Percentiles rank a stretch among this genome's conserved stretches.
phyloP scores from a whole-genome alignment of 768 basidiomycete genomes.

The Suillus subluteus region DNA sequence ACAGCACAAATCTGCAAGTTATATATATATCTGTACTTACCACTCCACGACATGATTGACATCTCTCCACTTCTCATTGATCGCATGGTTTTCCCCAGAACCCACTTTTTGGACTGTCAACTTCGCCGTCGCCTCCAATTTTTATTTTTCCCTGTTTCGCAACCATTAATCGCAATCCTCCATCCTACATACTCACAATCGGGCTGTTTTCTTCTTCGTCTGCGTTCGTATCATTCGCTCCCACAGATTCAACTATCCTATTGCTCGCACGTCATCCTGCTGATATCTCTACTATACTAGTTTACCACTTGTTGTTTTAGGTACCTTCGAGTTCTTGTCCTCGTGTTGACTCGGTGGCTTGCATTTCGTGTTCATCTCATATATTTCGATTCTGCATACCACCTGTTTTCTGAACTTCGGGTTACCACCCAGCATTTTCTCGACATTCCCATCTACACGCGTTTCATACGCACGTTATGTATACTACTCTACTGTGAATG shows the following conservation, averaged over 20 bases:
- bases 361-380: constrained; percentile 16
- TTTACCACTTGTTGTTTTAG: constrained; percentile 25
- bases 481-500: constrained; percentile 19
- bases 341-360: constrained; percentile 11
- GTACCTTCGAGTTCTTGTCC: constrained; percentile 13
- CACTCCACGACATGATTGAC: constrained; percentile 38
- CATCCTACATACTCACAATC: constrained; percentile 22
- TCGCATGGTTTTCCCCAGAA: constrained; percentile 30
- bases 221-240: constrained; percentile 24
- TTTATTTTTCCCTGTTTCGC: constrained; percentile 29
- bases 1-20: constrained; percentile 43
- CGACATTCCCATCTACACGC: constrained; percentile 12
- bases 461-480: constrained; percentile 15
- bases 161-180: constrained; percentile 35
- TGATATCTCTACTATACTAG: constrained; percentile 38
- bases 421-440: constrained; percentile 13
- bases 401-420: constrained; percentile 17
- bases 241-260: constrained; percentile 30
- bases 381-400: constrained; percentile 18
- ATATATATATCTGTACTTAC: constrained; percentile 45
- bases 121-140: constrained; percentile 25
- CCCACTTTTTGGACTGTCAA: constrained; percentile 19
- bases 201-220: constrained; percentile 18
- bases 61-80: constrained; percentile 34
- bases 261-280: constrained; percentile 32